Base-by-base conservation (phyloP, 1,284 basidiomycete species). In the Cutaneotrichosporon dermatis region DNA sequence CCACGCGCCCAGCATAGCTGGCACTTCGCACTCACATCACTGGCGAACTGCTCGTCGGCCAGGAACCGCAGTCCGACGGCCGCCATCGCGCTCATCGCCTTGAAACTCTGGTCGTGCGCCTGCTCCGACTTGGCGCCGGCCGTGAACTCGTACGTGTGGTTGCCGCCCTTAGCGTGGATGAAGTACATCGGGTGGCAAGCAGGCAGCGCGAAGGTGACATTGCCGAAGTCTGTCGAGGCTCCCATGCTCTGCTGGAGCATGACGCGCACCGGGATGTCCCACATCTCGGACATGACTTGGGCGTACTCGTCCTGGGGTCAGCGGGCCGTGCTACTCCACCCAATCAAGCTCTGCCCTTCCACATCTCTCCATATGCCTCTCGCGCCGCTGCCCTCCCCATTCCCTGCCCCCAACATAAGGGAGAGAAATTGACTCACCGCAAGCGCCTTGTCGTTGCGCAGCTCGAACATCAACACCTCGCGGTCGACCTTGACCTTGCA, bases 401-500 rank as follows among this genome's bases (percentile, higher is more conserved):
- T 25, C 25, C 25, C 25, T 25, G 25, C 25, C 25, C 25, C 25
- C 25, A 25, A 25, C 25, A 25, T 25, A 25, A 25, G 25, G 25
- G 25, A 25, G 25, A 25, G 25, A 25, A 25, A 25, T 25, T 25
- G 25, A 25, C 60, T 63, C 55, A 65, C 65, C 4, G 60, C 56
- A 10, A 68, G 50, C 4, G 61, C 42, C 42, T 51, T 46, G 40
- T 59, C 58, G 51, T 69, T 67, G 46, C 81, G 79, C 41, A 89
- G 71, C 51, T 89, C 86, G 61, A 80, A 80, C 64, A 82, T 83
- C 16, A 81, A 64, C n/a, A 61, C 60, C 34, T 72, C 71, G 15
- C 72, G 61, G 4, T 79, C 78, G 51, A 87, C 73, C 41, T 83
- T 80, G 55, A 85, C 78, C 51, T 77, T 80, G 73, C 89, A 90